These are phyloP conservation scores for Trichophyton rubrum DNA, from an alignment of 2,329 filamentous ascomycete genomes.

Conservation along the genomic window DNA sequence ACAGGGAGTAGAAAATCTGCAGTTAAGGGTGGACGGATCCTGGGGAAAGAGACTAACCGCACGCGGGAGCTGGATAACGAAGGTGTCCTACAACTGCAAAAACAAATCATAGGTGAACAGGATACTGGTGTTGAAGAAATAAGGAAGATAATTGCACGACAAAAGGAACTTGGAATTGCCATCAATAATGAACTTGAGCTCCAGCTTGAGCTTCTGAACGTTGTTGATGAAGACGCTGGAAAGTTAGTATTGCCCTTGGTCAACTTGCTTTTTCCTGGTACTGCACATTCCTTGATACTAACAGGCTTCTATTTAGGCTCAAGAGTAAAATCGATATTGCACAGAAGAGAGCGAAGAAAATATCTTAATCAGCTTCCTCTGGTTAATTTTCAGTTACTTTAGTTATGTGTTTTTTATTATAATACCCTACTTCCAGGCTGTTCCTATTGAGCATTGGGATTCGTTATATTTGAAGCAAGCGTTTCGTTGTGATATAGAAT, in stretches of 20 bases:
- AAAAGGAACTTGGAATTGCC: constrained; percentile 49
- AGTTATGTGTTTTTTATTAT: not conserved
- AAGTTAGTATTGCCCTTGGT: constrained; percentile 24
- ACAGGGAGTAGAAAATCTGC: constrained; percentile 14
- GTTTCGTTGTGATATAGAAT: not conserved
- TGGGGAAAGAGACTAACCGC: constrained; percentile 46
- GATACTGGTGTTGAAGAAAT: constrained; percentile 48
- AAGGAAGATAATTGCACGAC: constrained; percentile 45
- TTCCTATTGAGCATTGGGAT: not conserved
- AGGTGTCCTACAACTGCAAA: constrained; percentile 51
- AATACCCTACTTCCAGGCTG: not conserved
- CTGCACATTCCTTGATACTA: not conserved
- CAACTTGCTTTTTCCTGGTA: not conserved
- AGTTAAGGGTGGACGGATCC: constrained; percentile 37
- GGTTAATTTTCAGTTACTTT: too few species aligned
- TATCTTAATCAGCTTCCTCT: constrained; percentile 24
- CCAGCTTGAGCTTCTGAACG: constrained; percentile 47
- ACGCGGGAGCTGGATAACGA: constrained; percentile 52
- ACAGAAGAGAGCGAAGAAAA: constrained; percentile 36
- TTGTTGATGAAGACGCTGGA: constrained; percentile 48
- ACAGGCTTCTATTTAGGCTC: constrained; percentile 20
- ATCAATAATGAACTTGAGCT: constrained; percentile 51
- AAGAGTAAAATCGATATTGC: constrained; percentile 36
- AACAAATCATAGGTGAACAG: constrained; percentile 50
- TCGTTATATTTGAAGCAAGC: not conserved